Evolutionary conservation across 2,329 filamentous ascomycete species (phyloP).

Genomic region (Pseudocercospora crystallina): DNA sequence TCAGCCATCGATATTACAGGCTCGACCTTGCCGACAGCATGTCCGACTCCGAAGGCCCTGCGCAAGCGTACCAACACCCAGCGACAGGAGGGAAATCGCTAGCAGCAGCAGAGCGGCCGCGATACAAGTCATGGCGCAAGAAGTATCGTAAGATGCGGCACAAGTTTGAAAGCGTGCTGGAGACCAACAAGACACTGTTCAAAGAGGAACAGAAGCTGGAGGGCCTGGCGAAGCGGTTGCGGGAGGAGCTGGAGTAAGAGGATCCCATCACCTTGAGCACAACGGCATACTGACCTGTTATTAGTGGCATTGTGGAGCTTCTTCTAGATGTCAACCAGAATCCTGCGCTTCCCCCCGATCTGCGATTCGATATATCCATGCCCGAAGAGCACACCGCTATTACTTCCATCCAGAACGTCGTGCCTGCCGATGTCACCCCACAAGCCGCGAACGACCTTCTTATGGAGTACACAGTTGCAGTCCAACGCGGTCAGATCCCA

Average conservation of each 20-base stretch:
- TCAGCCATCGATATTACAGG: not conserved
- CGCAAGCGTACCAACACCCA: slow-evolving; percentile 14
- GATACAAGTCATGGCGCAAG: slow-evolving; percentile 55
- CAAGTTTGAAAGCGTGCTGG: slow-evolving; percentile 74
- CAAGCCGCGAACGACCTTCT: slow-evolving; percentile 32
- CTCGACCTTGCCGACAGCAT: slow-evolving; percentile 14
- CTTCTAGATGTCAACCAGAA: slow-evolving; percentile 87
- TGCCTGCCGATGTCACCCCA: slow-evolving; percentile 44
- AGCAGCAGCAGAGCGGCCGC: slow-evolving; percentile 23
- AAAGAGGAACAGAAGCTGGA: slow-evolving; percentile 77
- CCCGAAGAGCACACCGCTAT: slow-evolving; percentile 72
- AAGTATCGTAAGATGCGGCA: slow-evolving; percentile 93
- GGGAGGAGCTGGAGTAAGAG: slow-evolving; percentile 86
- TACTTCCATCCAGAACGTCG: slow-evolving; percentile 45
- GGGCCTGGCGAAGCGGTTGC: slow-evolving; percentile 76
- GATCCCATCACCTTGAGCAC: not conserved
- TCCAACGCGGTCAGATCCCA: slow-evolving; percentile 34
- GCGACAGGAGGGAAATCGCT: slow-evolving; percentile 26
- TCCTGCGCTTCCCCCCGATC: slow-evolving; percentile 39
- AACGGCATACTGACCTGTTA: slow-evolving; percentile 13
- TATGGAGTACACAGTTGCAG: slow-evolving; percentile 37
- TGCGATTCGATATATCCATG: slow-evolving; percentile 63
- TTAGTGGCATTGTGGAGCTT: slow-evolving; percentile 81
- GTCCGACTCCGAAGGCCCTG: slow-evolving; percentile 34
- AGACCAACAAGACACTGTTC: slow-evolving; percentile 79